A percentile compares a stretch with the other conserved stretches of the same genome.
Conservation (phyloP, 345 rosid genomes). For the Melaleuca quinquenervia region DNA sequence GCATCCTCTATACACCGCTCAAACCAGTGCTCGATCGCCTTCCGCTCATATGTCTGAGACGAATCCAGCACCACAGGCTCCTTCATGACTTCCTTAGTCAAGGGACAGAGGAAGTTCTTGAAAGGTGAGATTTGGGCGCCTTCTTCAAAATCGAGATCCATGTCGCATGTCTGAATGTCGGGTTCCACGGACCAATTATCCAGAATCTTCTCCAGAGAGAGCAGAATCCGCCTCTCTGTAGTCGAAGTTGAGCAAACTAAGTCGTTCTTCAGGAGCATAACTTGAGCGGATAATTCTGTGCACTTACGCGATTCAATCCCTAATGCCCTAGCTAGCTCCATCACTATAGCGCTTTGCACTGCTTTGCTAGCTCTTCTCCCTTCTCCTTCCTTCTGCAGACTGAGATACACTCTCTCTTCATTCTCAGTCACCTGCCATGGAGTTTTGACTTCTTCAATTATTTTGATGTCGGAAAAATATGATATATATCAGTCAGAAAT, state of each 20-base stretch:
- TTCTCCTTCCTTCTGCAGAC: constrained; percentile 24
- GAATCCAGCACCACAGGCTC: constrained; percentile 36
- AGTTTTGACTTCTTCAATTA: neutral
- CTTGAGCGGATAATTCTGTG: constrained; percentile 16
- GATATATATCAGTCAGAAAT: neutral
- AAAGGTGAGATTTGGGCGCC: constrained; percentile 22
- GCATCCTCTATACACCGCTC: constrained; percentile 22
- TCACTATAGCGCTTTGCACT: constrained; percentile 25
- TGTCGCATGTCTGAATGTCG: neutral
- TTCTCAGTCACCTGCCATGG: constrained; percentile 22
- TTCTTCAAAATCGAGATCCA: constrained; percentile 14
- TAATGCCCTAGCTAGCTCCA: constrained; percentile 33
- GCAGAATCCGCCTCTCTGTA: constrained; percentile 11
- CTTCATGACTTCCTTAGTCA: constrained; percentile 37
- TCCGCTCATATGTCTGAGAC: constrained; percentile 31
- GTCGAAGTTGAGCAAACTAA: constrained; percentile 2
- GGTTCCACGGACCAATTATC: constrained; percentile 12
- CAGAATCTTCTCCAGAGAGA: constrained; percentile 17
- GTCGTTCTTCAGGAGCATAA: constrained; percentile 16
- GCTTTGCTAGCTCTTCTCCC: constrained; percentile 23
- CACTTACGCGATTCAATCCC: constrained; percentile 16
- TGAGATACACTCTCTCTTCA: constrained; percentile 24
- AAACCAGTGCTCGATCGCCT: constrained; percentile 28
- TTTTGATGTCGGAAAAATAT: neutral
- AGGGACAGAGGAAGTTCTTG: constrained; percentile 13